Base-by-base conservation (phyloP, 2,329 filamentous ascomycete genomes). In the Alternaria alternata region DNA sequence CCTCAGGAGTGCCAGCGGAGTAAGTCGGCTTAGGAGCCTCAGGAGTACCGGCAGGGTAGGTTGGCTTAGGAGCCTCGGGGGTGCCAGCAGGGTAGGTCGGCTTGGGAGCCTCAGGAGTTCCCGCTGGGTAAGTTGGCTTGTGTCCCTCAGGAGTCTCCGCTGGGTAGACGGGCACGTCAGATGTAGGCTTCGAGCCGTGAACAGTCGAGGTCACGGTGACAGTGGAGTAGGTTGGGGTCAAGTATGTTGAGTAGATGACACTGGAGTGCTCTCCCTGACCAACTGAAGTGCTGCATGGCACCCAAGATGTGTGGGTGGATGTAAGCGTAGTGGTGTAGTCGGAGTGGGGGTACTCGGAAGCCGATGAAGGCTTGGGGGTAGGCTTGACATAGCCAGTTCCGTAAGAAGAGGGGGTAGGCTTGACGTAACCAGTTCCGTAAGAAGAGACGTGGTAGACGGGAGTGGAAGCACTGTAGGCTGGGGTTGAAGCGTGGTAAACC, bases 211-310 rank as follows among this genome's bases (percentile, higher is more conserved):
- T 70, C 49, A 73, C 67, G 39, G 64, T 72, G 1, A 72, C 71
- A 1, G 75, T 69, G 57, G 67, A 69, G 66, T 71, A 75, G n/a
- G 69, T 69, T 5, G 74, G 55, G 5, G 76, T 79, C n/a, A 81
- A 65, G 69, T 76, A 81, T 54, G 78, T 80, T 4, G 73, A 77
- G 72, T 78, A 80, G 26, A 60, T 38, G n/a, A 67, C 70, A 36
- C 67, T 72, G 5, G 69, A 18, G 54, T 57, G 44, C 69, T 75
- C 56, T 63, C 67, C 54, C n/a, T 72, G 68, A 49, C 72, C 76
- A 36, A 80, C 72, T 14, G 74, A 59, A 7, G 77, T 78, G 6
- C 73, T 77, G 70, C 72, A 75, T 36, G 78, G 78, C 14, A 80
- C 73, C 64, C 75, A 81, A 4, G 66, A 66, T n/a, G 71, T 75